Conservation (phyloP, 345 rosid species). For the Trapa bicornis region DNA sequence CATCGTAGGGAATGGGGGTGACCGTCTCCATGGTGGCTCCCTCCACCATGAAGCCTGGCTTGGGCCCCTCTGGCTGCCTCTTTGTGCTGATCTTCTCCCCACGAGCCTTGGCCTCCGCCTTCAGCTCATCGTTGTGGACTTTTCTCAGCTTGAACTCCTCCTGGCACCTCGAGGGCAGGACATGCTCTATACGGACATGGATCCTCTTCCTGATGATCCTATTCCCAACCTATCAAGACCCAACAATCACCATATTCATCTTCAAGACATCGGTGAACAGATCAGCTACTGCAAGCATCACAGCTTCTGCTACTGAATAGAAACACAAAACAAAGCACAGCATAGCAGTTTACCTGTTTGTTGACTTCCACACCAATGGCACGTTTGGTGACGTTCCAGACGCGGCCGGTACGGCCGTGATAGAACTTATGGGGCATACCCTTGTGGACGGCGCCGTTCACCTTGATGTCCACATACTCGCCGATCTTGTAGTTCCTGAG, state of each 20-base stretch:
- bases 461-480: conserved; percentile 56
- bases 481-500: conserved; percentile 55
- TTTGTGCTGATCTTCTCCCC: conserved; percentile 59
- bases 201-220: conserved; percentile 59
- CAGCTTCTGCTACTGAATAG: too few relatives aligned
- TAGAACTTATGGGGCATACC: conserved; percentile 83
- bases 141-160: conserved; percentile 56
- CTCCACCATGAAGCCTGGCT: conserved; percentile 51
- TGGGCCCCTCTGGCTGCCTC: conserved; percentile 62
- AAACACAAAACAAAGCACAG: too few relatives aligned
- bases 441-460: conserved; percentile 68
- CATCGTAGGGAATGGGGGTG: too few relatives aligned
- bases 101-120: conserved; percentile 55
- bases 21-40: too few relatives aligned
- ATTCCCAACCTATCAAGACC: conserved; percentile 31
- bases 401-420: conserved; percentile 71
- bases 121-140: conserved; percentile 44
- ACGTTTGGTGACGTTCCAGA: conserved; percentile 77
- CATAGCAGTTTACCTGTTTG: conserved; percentile 37
- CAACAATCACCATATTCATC: too few relatives aligned
- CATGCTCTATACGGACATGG: conserved; percentile 57
- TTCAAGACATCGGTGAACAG: too few relatives aligned
- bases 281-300: too few relatives aligned
- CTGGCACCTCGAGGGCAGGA: conserved; percentile 51
- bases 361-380: conserved; percentile 70